These are phyloP conservation scores for Chlorophyllum brunneum DNA, from an alignment of 768 basidiomycete species.

Conservation along the genomic window DNA sequence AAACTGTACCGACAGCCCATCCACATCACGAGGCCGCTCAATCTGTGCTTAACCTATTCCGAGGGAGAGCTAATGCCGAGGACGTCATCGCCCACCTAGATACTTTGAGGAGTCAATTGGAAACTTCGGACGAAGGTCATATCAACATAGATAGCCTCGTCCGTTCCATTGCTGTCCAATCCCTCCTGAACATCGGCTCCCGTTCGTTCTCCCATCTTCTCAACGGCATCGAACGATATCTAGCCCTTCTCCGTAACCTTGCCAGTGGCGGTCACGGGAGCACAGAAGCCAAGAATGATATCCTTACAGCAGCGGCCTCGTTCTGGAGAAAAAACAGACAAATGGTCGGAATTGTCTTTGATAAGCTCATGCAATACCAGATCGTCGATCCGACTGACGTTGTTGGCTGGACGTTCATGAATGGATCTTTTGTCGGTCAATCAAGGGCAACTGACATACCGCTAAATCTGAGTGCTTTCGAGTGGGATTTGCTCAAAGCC, in stretches of 20 bases:
- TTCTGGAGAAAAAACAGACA: slow-evolving; percentile 89
- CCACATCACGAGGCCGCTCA: slow-evolving; percentile 80
- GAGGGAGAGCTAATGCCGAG: slow-evolving; percentile 75
- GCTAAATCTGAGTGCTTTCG: slow-evolving; percentile 51
- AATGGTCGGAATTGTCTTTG: slow-evolving; percentile 89
- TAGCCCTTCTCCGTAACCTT: slow-evolving; percentile 67
- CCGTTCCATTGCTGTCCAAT: slow-evolving; percentile 81
- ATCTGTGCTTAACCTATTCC: slow-evolving; percentile 72
- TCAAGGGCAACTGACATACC: slow-evolving; percentile 34
- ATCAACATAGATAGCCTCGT: slow-evolving; percentile 61
- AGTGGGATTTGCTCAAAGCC: slow-evolving; percentile 83
- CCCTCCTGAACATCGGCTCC: slow-evolving; percentile 85
- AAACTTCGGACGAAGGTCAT: slow-evolving; percentile 53
- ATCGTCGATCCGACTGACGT: slow-evolving; percentile 94
- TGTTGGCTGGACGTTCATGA: slow-evolving; percentile 76
- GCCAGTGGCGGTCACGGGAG: slow-evolving; percentile 44
- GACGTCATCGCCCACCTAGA: slow-evolving; percentile 78
- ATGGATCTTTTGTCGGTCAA: slow-evolving; percentile 40
- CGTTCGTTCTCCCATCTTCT: slow-evolving; percentile 97
- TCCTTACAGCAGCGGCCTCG: slow-evolving; percentile 63
- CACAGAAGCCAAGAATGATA: slow-evolving; percentile 60
- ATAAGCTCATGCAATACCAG: slow-evolving; percentile 98
- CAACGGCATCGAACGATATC: slow-evolving; percentile 95
- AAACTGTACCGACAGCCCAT: slow-evolving; percentile 45
- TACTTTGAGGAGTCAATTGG: slow-evolving; percentile 59